A percentile compares a stretch with the other conserved stretches of the same genome.
These are phyloP conservation scores for Mucuna pruriens DNA, from an alignment of 306 rosid species.

Conservation along the genomic window DNA sequence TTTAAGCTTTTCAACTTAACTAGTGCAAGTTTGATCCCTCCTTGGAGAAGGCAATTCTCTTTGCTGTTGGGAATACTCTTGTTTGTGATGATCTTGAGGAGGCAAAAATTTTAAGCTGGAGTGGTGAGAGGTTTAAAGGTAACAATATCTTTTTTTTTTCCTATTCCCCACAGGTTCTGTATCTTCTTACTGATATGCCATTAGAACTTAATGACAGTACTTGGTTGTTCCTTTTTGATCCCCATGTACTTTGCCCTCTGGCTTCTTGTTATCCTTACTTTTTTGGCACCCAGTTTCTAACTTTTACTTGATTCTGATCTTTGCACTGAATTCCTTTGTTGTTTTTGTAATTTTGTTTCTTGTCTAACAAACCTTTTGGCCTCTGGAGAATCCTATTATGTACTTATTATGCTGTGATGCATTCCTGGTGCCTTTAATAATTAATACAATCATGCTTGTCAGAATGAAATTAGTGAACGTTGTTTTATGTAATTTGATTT, in stretches of 20 bases:
- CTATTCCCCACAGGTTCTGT: not conserved
- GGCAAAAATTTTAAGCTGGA: conserved; percentile 96
- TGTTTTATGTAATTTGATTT: conserved; percentile 44
- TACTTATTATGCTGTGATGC: not conserved
- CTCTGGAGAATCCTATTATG: conserved; percentile 11
- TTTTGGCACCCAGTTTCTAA: conserved; percentile 5
- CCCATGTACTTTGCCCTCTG: not conserved
- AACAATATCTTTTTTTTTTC: conserved; percentile 12
- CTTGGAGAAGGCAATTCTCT: conserved; percentile 96
- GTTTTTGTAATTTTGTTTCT: not conserved
- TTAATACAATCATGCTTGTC: conserved; percentile 11
- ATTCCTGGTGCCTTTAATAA: conserved; percentile 30
- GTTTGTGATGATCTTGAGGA: conserved; percentile 95
- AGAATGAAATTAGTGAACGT: conserved; percentile 20
- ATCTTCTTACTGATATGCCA: conserved; percentile 6
- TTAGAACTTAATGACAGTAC: conserved; percentile 21
- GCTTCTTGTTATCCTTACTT: conserved; percentile 22
- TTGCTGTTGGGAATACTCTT: conserved; percentile 96
- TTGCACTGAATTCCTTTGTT: not conserved
- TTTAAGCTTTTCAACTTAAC: conserved; percentile 71
- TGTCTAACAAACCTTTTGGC: conserved; percentile 14
- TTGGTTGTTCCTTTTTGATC: conserved; percentile 24
- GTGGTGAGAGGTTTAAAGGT: conserved; percentile 97
- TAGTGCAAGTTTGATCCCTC: conserved; percentile 77
- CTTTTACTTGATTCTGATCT: not conserved